Percentiles rank a stretch among this genome's conserved stretches.
phyloP scores from a whole-genome alignment of 2,329 filamentous ascomycete species.

The Ciborinia camelliae region DNA sequence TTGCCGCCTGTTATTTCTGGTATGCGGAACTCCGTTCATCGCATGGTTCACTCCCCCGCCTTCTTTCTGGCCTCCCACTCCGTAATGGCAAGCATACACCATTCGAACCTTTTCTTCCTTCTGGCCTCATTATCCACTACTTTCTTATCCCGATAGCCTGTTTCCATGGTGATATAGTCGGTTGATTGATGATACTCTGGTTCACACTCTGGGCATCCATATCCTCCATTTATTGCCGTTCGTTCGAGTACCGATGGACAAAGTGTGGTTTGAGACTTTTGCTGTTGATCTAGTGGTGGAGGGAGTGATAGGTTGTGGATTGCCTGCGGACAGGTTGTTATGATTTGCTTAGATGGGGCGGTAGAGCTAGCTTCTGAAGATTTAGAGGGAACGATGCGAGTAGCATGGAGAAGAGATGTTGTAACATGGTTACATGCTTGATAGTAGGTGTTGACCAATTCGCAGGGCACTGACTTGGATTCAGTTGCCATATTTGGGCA shows the following conservation, averaged over 20 bases:
- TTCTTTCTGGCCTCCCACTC: constrained; percentile 12
- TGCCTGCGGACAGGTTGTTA: constrained; percentile 12
- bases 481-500: not conserved
- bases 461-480: not conserved
- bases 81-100: constrained; percentile 14
- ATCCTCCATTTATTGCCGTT: constrained; percentile 10
- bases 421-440: constrained; percentile 16
- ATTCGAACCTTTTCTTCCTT: not conserved
- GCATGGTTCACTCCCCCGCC: no score
- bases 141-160: not conserved
- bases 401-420: constrained; percentile 7
- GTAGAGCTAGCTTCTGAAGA: not conserved
- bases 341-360: not conserved
- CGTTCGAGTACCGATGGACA: not conserved
- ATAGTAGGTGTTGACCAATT: constrained; percentile 10
- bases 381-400: not conserved
- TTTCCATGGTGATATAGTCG: not conserved
- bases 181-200: constrained; percentile 9
- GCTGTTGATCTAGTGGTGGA: not conserved
- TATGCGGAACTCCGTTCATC: not conserved
- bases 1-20: not conserved
- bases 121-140: not conserved
- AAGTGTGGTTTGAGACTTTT: not conserved
- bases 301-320: constrained; percentile 12
- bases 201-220: constrained; percentile 17